Evolutionary conservation across 2,329 filamentous ascomycete species (phyloP).

Genomic region (Cladobotryum protrusum): DNA sequence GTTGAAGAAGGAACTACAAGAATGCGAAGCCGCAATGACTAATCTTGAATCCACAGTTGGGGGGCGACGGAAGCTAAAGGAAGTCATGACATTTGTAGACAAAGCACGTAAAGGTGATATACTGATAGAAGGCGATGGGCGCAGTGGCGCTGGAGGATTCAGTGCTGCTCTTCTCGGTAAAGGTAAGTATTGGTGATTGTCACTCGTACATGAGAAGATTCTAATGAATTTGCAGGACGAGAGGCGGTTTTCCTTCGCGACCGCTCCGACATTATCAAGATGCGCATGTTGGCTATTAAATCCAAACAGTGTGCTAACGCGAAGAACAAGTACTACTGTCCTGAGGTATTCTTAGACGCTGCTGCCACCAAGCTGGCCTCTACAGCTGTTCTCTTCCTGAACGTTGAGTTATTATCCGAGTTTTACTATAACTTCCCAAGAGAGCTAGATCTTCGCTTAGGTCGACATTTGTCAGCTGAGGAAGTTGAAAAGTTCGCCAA

Average conservation of each 20-base stretch:
- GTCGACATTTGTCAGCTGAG: slow-evolving; percentile 68
- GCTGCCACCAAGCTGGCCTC: slow-evolving; percentile 91
- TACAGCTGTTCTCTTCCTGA: slow-evolving; percentile 93
- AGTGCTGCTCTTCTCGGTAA: slow-evolving; percentile 76
- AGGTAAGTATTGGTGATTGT: slow-evolving; percentile 47
- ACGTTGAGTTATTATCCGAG: slow-evolving; percentile 92
- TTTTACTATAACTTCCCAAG: slow-evolving; percentile 98
- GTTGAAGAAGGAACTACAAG: slow-evolving; percentile 79
- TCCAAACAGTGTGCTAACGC: slow-evolving; percentile 79
- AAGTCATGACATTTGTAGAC: slow-evolving; percentile 89
- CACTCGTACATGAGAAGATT: neutral
- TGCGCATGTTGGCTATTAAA: slow-evolving; percentile 82
- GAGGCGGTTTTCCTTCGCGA: slow-evolving; percentile 94
- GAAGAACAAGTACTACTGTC: slow-evolving; percentile 93
- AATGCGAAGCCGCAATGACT: slow-evolving; percentile 74
- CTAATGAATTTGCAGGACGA: slow-evolving; percentile 54
- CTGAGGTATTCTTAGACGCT: slow-evolving; percentile 95
- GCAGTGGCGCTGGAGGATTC: slow-evolving; percentile 86
- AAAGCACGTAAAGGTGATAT: slow-evolving; percentile 82
- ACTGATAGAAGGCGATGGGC: slow-evolving; percentile 73
- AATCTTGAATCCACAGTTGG: slow-evolving; percentile 71
- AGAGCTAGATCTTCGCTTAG: slow-evolving; percentile 80
- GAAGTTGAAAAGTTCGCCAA: slow-evolving; percentile 87
- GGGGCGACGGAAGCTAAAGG: slow-evolving; percentile 75
- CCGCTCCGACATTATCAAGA: slow-evolving; percentile 80